Evolutionary conservation across 2,329 filamentous ascomycete genomes (phyloP).

Genomic region (Pseudopithomyces maydicus): DNA sequence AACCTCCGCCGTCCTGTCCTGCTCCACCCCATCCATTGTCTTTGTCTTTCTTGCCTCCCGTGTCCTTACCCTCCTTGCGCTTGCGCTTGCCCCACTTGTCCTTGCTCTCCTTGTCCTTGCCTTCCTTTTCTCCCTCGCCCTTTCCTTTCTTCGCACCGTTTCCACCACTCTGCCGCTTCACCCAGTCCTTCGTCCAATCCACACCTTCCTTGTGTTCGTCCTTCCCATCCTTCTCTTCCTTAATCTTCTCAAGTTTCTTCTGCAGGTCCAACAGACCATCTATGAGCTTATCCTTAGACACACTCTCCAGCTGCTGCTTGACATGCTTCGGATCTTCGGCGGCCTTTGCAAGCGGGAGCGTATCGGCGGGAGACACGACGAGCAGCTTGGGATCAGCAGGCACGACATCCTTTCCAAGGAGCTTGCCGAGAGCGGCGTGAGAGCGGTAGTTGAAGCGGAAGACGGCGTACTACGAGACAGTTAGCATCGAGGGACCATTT

Average conservation of each 20-base stretch:
- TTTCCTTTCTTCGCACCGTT: no score
- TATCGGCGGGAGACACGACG: not conserved
- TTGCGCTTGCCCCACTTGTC: constrained; percentile 4
- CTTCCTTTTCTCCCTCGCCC: constrained; percentile 1
- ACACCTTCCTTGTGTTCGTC: constrained; percentile 10
- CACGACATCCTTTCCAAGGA: constrained; percentile 27
- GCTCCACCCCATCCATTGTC: not conserved
- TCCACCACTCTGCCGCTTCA: constrained; percentile 17
- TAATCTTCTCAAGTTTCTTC: constrained; percentile 29
- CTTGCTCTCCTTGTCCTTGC: constrained; percentile 5
- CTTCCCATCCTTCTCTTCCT: not conserved
- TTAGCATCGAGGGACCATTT: not conserved
- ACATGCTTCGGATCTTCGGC: constrained; percentile 13
- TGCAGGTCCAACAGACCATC: constrained; percentile 17
- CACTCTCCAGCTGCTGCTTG: constrained; percentile 21
- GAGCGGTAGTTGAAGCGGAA: constrained; percentile 56
- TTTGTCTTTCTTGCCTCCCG: not conserved
- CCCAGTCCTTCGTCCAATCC: constrained; percentile 26
- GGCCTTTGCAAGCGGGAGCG: not conserved
- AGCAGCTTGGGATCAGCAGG: not conserved
- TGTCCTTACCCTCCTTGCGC: constrained; percentile 11
- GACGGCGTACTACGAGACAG: constrained; percentile 46
- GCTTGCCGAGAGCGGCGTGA: constrained; percentile 34
- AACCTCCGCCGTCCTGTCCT: not conserved
- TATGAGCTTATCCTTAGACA: constrained; percentile 31